A percentile compares a stretch with the other conserved stretches of the same genome.
phyloP scores from a whole-genome alignment of 2,329 filamentous ascomycete genomes.

The Colletotrichum spaethianum region DNA sequence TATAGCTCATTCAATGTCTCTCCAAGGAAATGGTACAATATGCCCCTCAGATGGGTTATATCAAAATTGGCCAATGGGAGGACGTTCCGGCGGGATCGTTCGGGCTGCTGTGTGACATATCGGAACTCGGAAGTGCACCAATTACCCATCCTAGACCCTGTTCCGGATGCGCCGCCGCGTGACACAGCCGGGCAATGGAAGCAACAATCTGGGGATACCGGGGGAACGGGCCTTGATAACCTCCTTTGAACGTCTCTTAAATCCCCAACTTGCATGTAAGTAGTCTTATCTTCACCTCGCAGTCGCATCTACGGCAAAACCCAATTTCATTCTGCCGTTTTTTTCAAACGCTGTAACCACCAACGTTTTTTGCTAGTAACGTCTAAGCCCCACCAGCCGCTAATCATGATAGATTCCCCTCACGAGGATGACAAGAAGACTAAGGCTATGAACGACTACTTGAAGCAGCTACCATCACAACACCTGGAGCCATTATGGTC shows the following conservation, averaged over 20 bases:
- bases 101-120: slow-evolving; percentile 1
- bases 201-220: slow-evolving; percentile 21
- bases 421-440: slow-evolving; percentile 39
- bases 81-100: not conserved
- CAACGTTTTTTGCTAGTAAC: not conserved
- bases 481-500: slow-evolving; percentile 62
- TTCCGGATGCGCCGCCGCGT: slow-evolving; percentile 16
- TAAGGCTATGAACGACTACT: slow-evolving; percentile 48
- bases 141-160: not conserved
- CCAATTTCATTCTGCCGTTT: too few species aligned
- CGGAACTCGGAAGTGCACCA: slow-evolving; percentile 35
- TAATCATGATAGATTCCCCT: slow-evolving; percentile 24
- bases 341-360: not conserved
- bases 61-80: not conserved
- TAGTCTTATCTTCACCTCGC: not conserved
- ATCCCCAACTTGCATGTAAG: slow-evolving; percentile 3
- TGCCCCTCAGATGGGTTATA: not conserved
- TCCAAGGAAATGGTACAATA: not conserved
- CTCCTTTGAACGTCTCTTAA: slow-evolving; percentile 3
- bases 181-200: not conserved
- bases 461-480: slow-evolving; percentile 48
- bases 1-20: slow-evolving; percentile 15
- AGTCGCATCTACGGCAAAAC: too few species aligned
- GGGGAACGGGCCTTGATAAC: slow-evolving; percentile 25
- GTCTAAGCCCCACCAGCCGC: not conserved